Evolutionary conservation across 2,329 filamentous ascomycete species (phyloP), one percentile per base, ranked within the genome.

Genomic region (Amylocarpus encephaloides): DNA sequence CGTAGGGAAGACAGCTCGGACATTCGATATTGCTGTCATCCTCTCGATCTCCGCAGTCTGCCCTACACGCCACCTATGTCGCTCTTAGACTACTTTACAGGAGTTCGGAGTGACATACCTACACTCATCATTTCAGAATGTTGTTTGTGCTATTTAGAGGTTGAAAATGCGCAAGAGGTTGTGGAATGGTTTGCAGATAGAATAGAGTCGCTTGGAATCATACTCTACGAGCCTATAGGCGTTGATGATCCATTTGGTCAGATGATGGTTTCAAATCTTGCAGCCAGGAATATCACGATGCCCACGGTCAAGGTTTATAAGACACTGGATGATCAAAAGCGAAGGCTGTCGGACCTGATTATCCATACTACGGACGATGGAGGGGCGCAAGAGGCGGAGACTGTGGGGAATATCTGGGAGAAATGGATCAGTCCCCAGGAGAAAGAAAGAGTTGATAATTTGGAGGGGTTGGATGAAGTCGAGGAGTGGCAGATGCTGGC

Each of bases 101-200:
- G 75, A 59, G 58, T 81, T 71, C 59, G 78, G 71, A 64, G 69
- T 59, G 61, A 79, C 64, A 19, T 88, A 0, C 89, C 93, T 0
- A 98, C 93, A 0, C 71, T 98, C 7, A 70, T 98, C 19, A 76
- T 98, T 6, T 97, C 92, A 0, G 93, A 98, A 68, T 97, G 93
- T 74, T 98, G 93, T 66, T 77, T 98, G 30, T 88, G 93, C 66
- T 98, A 98, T 64, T 78, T 98, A 1, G 76, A 83, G 7, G 76
- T 83, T 0, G 62, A 75, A 0, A 77, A 83, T 46, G 85, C 90
- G 0, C 73, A 76, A 34, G 69, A 71, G 1, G 81, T 92, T 4
- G 68, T 95, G 18, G 67, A 72, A 13, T 83, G 80, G 66, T 89
- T 92, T 61, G 73, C 76, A 13, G 68, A 72, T 2, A 70, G 67